A percentile compares a stretch with the other conserved stretches of the same genome.
Conservation (phyloP, 2,329 filamentous ascomycete genomes). For the Beauveria brongniartii region DNA sequence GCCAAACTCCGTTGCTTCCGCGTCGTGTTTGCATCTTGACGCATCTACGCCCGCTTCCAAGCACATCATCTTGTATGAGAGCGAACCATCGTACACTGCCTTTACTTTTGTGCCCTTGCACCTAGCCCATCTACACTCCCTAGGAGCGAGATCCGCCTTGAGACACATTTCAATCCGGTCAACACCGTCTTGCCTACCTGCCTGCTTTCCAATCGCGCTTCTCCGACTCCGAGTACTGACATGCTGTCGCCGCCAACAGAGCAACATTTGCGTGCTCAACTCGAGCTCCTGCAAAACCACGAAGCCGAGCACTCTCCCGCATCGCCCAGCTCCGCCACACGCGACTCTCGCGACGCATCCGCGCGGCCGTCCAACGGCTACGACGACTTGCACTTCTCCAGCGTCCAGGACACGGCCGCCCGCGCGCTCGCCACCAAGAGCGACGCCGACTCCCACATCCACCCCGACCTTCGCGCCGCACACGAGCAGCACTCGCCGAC, state of each 20-base stretch:
- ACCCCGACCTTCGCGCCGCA: slow-evolving; percentile 37
- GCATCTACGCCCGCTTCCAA: not conserved
- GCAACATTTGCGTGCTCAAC: slow-evolving; percentile 35
- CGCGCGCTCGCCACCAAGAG: slow-evolving; percentile 25
- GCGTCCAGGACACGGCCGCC: slow-evolving; percentile 24
- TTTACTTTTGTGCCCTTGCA: not conserved
- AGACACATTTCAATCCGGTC: too few relatives aligned
- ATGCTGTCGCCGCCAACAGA: slow-evolving; percentile 21
- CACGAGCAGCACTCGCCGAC: slow-evolving; percentile 18
- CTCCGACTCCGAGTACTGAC: slow-evolving; percentile 4
- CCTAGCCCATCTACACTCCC: not conserved
- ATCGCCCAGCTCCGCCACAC: slow-evolving; percentile 1
- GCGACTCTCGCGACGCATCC: slow-evolving; percentile 6
- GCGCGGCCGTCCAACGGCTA: slow-evolving; percentile 37
- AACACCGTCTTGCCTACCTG: not conserved
- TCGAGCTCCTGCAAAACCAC: slow-evolving; percentile 36
- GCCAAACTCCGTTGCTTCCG: not conserved
- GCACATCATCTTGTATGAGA: not conserved
- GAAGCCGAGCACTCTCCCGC: slow-evolving; percentile 22
- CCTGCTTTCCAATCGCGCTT: not conserved
- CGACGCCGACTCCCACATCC: slow-evolving; percentile 38
- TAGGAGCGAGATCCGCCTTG: not conserved
- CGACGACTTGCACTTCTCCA: slow-evolving; percentile 28
- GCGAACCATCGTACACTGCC: not conserved
- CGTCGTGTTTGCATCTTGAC: not conserved